A percentile compares a stretch with the other conserved stretches of the same genome.
Evolutionary conservation across 1,284 basidiomycete genomes (phyloP).

Genomic region (Thelephora terrestris): DNA sequence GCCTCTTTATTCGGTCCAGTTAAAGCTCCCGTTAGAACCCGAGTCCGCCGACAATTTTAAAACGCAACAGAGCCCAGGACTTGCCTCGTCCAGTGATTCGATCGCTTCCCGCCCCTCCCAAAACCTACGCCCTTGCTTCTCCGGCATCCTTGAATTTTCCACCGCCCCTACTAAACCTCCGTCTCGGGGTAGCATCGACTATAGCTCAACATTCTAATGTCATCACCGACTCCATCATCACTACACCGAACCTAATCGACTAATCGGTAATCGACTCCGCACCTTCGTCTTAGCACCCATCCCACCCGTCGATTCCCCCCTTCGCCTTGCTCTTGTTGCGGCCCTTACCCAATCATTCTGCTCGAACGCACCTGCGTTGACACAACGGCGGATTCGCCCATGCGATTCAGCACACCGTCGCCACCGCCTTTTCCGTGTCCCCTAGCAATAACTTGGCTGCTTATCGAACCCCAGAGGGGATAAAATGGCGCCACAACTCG

Average conservation of each 20-base stretch:
- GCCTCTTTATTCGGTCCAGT: constrained; percentile 40
- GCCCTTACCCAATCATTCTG: too few species aligned
- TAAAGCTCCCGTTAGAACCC: constrained; percentile 15
- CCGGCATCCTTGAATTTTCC: too few species aligned
- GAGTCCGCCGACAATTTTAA: constrained; percentile 5
- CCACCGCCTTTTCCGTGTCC: constrained; percentile 43
- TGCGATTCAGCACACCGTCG: constrained; percentile 65
- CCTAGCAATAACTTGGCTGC: too few species aligned
- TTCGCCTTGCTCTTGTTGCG: constrained; percentile 49
- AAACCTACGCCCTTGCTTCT: constrained; percentile 46
- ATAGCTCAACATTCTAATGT: constrained; percentile 44
- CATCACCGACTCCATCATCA: constrained; percentile 44
- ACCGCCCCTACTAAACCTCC: too few species aligned
- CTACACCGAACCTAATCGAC: constrained; percentile 41
- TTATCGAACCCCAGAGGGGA: too few species aligned
- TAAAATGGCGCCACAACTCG: too few species aligned
- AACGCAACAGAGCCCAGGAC: constrained; percentile 1
- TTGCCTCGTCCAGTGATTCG: constrained; percentile 10
- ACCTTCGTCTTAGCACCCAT: constrained; percentile 47
- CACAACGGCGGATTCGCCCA: constrained; percentile 51
- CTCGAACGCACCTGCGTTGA: constrained; percentile 56
- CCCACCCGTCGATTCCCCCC: constrained; percentile 23
- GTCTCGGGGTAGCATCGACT: too few species aligned
- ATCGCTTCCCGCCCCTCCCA: constrained; percentile 41
- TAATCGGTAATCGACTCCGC: constrained; percentile 45